Percentiles rank a stretch among this genome's conserved stretches.
Evolutionary conservation across 305 asterid genomes (phyloP).

Genomic region (Fraxinus floribunda): DNA sequence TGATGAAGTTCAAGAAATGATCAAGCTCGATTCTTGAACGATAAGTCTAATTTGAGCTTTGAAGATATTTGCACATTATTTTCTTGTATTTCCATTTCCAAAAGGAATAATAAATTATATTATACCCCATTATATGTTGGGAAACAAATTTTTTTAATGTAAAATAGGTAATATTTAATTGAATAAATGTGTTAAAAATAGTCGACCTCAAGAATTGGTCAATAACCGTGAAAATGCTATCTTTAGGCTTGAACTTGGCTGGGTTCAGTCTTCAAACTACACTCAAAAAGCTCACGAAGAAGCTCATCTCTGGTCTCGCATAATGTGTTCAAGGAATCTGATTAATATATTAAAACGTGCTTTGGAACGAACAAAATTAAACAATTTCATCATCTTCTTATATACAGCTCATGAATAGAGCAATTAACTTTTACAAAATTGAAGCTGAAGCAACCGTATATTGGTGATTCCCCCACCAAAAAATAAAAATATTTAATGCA

Average conservation of each 20-base stretch:
- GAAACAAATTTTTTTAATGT: neutral
- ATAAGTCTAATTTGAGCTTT: neutral
- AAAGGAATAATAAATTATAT: neutral
- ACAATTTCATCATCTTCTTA: constrained; percentile 22
- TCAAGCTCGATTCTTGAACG: neutral
- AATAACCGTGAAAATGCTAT: neutral
- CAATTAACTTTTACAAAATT: constrained; percentile 32
- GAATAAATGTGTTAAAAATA: neutral
- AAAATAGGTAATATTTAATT: neutral
- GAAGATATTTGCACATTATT: neutral
- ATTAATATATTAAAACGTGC: neutral
- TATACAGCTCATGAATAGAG: constrained; percentile 28
- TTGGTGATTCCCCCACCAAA: constrained; percentile 9
- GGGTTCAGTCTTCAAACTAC: neutral
- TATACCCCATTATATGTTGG: neutral
- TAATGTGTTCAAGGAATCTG: neutral
- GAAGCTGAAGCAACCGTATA: constrained; percentile 31
- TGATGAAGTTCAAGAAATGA: neutral
- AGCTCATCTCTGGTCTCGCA: neutral
- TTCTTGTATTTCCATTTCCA: neutral
- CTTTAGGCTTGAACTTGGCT: neutral
- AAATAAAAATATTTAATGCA: neutral
- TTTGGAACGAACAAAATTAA: neutral
- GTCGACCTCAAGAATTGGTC: neutral
- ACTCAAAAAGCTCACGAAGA: neutral